Evolutionary conservation across 768 basidiomycete genomes (phyloP), one percentile per base, ranked within the genome.

Genomic region (Trametes coccinea): DNA sequence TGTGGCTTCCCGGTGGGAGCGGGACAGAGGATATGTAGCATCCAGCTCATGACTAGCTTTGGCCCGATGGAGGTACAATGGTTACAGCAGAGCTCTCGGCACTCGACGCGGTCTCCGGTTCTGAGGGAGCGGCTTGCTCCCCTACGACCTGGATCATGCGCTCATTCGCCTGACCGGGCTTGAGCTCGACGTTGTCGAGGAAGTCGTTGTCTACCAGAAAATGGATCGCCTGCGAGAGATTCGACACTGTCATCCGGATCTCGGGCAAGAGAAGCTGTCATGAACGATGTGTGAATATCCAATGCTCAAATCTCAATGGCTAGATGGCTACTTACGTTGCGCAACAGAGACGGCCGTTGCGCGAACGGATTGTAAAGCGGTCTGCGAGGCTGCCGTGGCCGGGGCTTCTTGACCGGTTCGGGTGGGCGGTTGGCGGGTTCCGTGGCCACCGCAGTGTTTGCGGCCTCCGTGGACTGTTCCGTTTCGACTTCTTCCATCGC

Each of bases 181-280:
- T 82, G 30, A 89, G 73, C 73, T 97, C 95, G 2, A 96, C 92
- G 33, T 83, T 83, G 47, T 80, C 77, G 39, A 98, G 75, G 74
- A 95, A 93, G 69, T 94, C 87, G 65, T 98, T 97, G 62, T 91
- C 90, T 1, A 92, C 93, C 16, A 96, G 73, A 73, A 97, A 98
- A 33, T 83, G 86, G 64, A 97, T 92, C 4, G 92, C 93, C 72
- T 98, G 95, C 0, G 94, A 94, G 4, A 98, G 80, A 73, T 95
- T 95, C 1, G 93, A 95, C 4, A 95, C 82, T 0, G 95, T 95
- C 65, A 91, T 80, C 31, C 89, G 85, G 41, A 96, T 94, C 71
- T 96, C 94, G 11, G 89, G 91, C 17, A 89, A 77, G 4, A 97
- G 80, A 11, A 97, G 77, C 92, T 95, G 67, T 31, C 6, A 54